Evolutionary conservation across 1,139 yeast genomes (phyloP), one percentile per base, ranked within the genome.

Genomic region (Lodderomyces oxycetoniae): DNA sequence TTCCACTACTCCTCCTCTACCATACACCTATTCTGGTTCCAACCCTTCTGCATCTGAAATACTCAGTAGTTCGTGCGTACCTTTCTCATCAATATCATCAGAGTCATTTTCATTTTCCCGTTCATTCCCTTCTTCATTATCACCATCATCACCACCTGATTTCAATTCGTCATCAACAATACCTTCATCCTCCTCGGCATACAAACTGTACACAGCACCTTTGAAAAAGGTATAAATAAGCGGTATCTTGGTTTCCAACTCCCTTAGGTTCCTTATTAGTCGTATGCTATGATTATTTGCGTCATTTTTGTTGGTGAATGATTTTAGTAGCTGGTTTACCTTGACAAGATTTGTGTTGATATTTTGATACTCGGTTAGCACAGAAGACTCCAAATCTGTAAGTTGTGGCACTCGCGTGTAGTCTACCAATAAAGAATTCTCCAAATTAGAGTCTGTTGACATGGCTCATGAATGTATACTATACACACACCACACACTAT

Each of bases 201-300:
- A 74, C 43, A 72, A 53, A 4, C 79, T 73, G 50, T 79, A 80
- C 2, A 80, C 86, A 11, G 87, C 81, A 5, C 83, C 79, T 45
- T 79, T 78, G 59, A 80, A 76, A 29, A 77, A 55, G 0, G 86
- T 80, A 35, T 81, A 77, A 3, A 80, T 77, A 38, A 79, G 57
- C 1, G 80, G 79, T n/a, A 80, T 62, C 43, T 78, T 77, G 42
- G 73, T 67, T 51, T 81, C 88, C 34, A 81, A 60, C 29, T 66
- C 72, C 28, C 85, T 59, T 46, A 80, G 51, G 41, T 71, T 73
- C 28, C 66, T 72, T 30, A 71, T 54, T 29, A 75, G 55, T 31
- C 61, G 62, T 25, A 52, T 52, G 2, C 51, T 46, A 4, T 48
- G 44, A 8, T 38, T 41, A n/a, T 35, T 38, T 2, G 14, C 17